These are phyloP conservation scores for Eurotiales sp. DNA, from an alignment of 2,329 filamentous ascomycete species.

Conservation along the genomic window DNA sequence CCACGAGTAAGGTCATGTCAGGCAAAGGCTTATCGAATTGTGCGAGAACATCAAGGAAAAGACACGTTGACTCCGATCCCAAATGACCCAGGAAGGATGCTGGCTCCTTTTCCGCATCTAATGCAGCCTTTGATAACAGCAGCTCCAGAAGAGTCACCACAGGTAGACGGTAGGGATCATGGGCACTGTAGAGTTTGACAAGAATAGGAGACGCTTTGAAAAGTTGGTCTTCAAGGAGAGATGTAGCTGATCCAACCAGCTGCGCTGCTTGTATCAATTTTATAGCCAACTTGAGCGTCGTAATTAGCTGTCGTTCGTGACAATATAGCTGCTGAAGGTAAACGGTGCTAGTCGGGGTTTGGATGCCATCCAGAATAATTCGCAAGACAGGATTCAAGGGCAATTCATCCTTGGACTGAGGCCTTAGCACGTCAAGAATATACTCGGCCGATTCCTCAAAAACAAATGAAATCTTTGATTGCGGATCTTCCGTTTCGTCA, in stretches of 20 bases:
- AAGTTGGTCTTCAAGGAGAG: conserved; percentile 69
- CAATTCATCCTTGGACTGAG: conserved; percentile 64
- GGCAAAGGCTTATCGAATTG: conserved; percentile 72
- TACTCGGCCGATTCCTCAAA: conserved; percentile 72
- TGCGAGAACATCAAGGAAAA: conserved; percentile 75
- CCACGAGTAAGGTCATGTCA: conserved; percentile 60
- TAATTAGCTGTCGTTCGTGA: conserved; percentile 60
- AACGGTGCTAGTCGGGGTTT: conserved; percentile 59
- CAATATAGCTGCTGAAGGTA: conserved; percentile 54
- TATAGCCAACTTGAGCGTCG: conserved; percentile 63
- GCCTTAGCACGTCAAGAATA: conserved; percentile 72
- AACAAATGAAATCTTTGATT: conserved; percentile 55
- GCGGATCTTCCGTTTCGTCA: conserved; percentile 54
- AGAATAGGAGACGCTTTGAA: conserved; percentile 77
- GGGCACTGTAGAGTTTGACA: conserved; percentile 69
- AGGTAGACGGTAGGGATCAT: conserved; percentile 62
- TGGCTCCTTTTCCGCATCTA: conserved; percentile 63
- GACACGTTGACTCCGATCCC: conserved; percentile 74
- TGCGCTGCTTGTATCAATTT: conserved; percentile 68
- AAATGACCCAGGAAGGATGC: conserved; percentile 92
- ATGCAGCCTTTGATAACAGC: conserved; percentile 67
- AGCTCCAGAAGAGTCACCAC: conserved; percentile 68
- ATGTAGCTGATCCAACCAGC: conserved; percentile 59
- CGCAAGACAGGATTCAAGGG: conserved; percentile 73
- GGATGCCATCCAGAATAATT: conserved; percentile 61